Percentiles rank a stretch among this genome's conserved stretches.
Conservation (phyloP, 257 asterid genomes). For the Perilla frutescens region DNA sequence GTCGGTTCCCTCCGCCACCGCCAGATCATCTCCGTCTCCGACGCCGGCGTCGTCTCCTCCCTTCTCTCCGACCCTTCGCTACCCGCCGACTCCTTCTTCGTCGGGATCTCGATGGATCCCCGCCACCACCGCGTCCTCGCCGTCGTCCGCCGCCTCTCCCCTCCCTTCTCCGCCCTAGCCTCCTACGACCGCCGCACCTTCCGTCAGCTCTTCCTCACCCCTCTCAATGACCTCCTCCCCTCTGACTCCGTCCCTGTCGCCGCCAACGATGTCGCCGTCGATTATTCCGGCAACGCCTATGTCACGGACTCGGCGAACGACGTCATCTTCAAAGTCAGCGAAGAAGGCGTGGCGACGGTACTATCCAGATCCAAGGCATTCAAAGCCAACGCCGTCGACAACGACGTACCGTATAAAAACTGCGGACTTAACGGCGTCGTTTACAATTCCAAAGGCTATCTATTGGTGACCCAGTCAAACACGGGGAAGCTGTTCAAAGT, state of each 20-base stretch:
- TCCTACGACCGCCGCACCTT: slow-evolving; percentile 58
- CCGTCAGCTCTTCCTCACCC: slow-evolving; percentile 54
- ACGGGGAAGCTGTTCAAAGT: slow-evolving; percentile 75
- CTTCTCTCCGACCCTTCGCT: slow-evolving; percentile 59
- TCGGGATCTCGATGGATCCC: slow-evolving; percentile 68
- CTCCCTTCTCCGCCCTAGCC: slow-evolving; percentile 63
- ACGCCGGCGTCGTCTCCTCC: slow-evolving; percentile 70
- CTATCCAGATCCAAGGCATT: slow-evolving; percentile 52
- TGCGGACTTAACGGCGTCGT: slow-evolving; percentile 74
- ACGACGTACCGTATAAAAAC: slow-evolving; percentile 26
- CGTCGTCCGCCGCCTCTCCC: slow-evolving; percentile 54
- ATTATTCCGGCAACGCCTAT: slow-evolving; percentile 71
- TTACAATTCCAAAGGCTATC: slow-evolving; percentile 66
- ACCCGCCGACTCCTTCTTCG: slow-evolving; percentile 56
- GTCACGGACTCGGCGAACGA: slow-evolving; percentile 71
- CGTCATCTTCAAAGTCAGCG: slow-evolving; percentile 64
- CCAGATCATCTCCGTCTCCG: slow-evolving; percentile 68
- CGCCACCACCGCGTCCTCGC: slow-evolving; percentile 71
- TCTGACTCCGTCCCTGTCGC: slow-evolving; percentile 43
- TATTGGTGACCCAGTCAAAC: slow-evolving; percentile 69
- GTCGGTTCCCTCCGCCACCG: slow-evolving; percentile 65
- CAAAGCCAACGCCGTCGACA: slow-evolving; percentile 51
- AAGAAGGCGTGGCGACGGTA: slow-evolving; percentile 58
- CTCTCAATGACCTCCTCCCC: slow-evolving; percentile 49
- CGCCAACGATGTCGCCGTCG: slow-evolving; percentile 67